Conservation (phyloP, 2,329 filamentous ascomycete genomes). For the Trichoderma sp. region DNA sequence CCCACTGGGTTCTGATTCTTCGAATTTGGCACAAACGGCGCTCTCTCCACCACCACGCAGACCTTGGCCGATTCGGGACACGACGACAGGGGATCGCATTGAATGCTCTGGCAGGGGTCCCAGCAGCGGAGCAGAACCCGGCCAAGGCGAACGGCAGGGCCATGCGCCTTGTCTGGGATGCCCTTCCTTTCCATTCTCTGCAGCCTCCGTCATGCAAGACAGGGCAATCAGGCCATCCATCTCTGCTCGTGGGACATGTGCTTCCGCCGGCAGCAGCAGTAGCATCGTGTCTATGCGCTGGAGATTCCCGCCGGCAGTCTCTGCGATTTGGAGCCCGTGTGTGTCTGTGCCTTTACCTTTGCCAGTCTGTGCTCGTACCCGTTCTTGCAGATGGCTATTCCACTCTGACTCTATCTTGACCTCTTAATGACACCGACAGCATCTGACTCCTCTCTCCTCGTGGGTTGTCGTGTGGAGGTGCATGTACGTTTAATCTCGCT, state of each 20-base stretch:
- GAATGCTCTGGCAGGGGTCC: constrained; percentile 2
- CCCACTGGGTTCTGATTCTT: neutral
- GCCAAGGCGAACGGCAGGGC: constrained; percentile 15
- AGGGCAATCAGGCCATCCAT: constrained; percentile 10
- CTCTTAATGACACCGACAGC: neutral
- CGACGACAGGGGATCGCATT: constrained; percentile 14
- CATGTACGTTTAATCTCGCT: constrained; percentile 16
- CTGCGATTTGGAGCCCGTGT: neutral
- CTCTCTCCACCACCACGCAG: constrained; percentile 16
- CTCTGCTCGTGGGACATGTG: neutral
- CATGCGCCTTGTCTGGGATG: neutral
- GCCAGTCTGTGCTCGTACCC: neutral
- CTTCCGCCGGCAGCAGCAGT: neutral
- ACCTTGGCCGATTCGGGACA: constrained; percentile 6
- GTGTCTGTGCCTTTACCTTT: neutral
- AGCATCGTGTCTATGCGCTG: neutral
- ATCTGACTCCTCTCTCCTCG: neutral
- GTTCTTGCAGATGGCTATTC: neutral
- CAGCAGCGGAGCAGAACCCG: constrained; percentile 13
- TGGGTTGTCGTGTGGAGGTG: constrained; percentile 2
- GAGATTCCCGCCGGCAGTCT: neutral
- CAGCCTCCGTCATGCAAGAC: constrained; percentile 16
- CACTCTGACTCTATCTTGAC: neutral
- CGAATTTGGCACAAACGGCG: constrained; percentile 15
- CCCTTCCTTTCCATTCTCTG: neutral